These are phyloP conservation scores for Podila minutissima DNA, from an alignment of 192 early-diverging fungal species.

Conservation along the genomic window DNA sequence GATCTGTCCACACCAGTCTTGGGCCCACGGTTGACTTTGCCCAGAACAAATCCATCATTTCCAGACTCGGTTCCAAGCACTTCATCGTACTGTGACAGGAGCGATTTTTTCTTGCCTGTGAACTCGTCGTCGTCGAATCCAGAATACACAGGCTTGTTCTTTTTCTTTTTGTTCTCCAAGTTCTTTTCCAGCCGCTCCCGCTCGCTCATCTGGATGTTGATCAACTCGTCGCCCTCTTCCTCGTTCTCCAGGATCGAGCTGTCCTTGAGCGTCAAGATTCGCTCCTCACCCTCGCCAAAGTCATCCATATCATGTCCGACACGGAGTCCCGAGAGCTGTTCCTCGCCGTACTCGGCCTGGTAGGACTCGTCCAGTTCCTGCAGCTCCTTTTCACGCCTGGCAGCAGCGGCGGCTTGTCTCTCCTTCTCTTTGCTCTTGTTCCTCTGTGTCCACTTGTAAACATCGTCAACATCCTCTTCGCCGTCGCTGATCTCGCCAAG, in stretches of 20 bases:
- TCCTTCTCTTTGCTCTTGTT: constrained; percentile 62
- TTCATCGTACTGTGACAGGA: constrained; percentile 86
- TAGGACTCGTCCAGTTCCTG: constrained; percentile 53
- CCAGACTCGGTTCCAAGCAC: constrained; percentile 54
- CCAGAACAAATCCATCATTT: constrained; percentile 45
- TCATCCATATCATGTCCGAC: constrained; percentile 79
- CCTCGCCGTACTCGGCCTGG: constrained; percentile 32
- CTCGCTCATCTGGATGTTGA: constrained; percentile 75
- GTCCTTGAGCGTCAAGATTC: constrained; percentile 91
- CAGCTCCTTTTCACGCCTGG: constrained; percentile 51
- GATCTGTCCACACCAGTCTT: neutral
- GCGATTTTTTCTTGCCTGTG: constrained; percentile 58
- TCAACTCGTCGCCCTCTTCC: constrained; percentile 80
- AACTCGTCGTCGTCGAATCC: constrained; percentile 84
- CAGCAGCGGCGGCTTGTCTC: constrained; percentile 42
- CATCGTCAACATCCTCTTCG: constrained; percentile 67
- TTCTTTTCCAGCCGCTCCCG: constrained; percentile 74
- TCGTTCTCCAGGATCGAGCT: constrained; percentile 71
- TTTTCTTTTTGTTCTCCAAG: constrained; percentile 77
- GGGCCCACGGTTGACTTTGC: constrained; percentile 24
- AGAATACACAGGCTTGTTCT: constrained; percentile 66
- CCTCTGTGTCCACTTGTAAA: constrained; percentile 74
- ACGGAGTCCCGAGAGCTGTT: constrained; percentile 72
- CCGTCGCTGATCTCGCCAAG: constrained; percentile 70
- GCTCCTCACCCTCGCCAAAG: constrained; percentile 74